A percentile compares a stretch with the other conserved stretches of the same genome.
Evolutionary conservation across 2,329 filamentous ascomycete species (phyloP).

Genomic region (Cordyceps farinosa): DNA sequence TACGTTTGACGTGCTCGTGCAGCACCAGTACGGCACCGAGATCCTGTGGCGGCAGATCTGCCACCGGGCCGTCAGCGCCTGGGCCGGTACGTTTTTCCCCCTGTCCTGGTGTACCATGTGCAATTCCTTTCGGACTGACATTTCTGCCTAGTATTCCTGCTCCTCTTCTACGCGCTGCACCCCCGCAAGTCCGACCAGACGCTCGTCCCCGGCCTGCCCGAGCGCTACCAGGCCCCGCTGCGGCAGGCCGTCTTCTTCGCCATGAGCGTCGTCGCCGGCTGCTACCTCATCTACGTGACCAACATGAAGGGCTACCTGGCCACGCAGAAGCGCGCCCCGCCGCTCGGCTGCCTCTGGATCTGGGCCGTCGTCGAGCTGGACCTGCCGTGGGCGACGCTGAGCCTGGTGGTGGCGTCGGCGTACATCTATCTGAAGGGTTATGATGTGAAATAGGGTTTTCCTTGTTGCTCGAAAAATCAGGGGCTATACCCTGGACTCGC

Average conservation of each 20-base stretch:
- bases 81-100: conserved; percentile 43
- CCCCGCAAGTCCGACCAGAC: conserved; percentile 46
- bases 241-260: conserved; percentile 62
- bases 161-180: conserved; percentile 56
- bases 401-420: conserved; percentile 42
- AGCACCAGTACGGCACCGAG: conserved; percentile 70
- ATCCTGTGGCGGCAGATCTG: conserved; percentile 57
- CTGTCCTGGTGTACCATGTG: not conserved
- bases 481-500: not conserved
- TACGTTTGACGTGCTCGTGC: conserved; percentile 74
- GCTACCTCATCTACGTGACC: conserved; percentile 76
- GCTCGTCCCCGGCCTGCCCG: conserved; percentile 49
- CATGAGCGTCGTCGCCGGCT: conserved; percentile 61
- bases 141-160: conserved; percentile 42
- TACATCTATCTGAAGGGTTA: conserved; percentile 52
- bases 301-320: conserved; percentile 79
- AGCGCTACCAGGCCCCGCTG: conserved; percentile 43
- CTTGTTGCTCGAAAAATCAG: not conserved
- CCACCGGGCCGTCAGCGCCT: conserved; percentile 49
- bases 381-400: conserved; percentile 59
- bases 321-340: conserved; percentile 89
- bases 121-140: conserved; percentile 27
- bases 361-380: conserved; percentile 89
- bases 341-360: conserved; percentile 84
- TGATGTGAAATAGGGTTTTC: conserved; percentile 32